These are phyloP conservation scores for Meyerozyma athensensis DNA, from an alignment of 1,139 yeast species.

Conservation along the genomic window DNA sequence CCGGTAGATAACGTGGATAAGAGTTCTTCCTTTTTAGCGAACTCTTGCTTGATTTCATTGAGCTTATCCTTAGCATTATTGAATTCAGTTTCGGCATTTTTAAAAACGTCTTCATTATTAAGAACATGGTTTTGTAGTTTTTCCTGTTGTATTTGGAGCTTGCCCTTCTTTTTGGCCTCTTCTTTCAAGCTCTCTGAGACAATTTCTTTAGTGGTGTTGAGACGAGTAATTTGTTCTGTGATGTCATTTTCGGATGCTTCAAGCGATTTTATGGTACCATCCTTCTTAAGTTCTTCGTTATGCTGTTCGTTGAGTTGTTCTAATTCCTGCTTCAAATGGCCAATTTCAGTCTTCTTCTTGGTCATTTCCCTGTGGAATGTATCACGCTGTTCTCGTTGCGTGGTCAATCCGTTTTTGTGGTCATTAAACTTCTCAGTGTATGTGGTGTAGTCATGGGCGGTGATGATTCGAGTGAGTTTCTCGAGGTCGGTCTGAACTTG, in stretches of 20 bases:
- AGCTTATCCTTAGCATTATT: constrained; percentile 40
- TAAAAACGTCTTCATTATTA: constrained; percentile 23
- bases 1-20: constrained; percentile 86
- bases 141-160: constrained; percentile 16
- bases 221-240: constrained; percentile 64
- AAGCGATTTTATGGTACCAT: constrained; percentile 56
- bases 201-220: constrained; percentile 59
- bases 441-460: constrained; percentile 66
- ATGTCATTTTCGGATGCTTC: constrained; percentile 57
- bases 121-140: constrained; percentile 20
- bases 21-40: constrained; percentile 68
- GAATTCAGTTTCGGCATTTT: constrained; percentile 32
- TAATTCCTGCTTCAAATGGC: constrained; percentile 58
- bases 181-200: constrained; percentile 50
- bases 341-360: constrained; percentile 51
- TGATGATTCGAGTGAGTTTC: constrained; percentile 64
- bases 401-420: constrained; percentile 34
- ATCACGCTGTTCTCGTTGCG: constrained; percentile 32
- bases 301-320: constrained; percentile 49
- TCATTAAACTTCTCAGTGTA: constrained; percentile 38
- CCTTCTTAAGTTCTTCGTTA: constrained; percentile 58
- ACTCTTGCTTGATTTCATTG: constrained; percentile 42
- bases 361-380: constrained; percentile 35
- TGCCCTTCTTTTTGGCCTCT: constrained; percentile 25
- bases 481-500: constrained; percentile 80